phyloP scores from a whole-genome alignment of 2,329 filamentous ascomycete genomes.

The Hypoxylon sp. region DNA sequence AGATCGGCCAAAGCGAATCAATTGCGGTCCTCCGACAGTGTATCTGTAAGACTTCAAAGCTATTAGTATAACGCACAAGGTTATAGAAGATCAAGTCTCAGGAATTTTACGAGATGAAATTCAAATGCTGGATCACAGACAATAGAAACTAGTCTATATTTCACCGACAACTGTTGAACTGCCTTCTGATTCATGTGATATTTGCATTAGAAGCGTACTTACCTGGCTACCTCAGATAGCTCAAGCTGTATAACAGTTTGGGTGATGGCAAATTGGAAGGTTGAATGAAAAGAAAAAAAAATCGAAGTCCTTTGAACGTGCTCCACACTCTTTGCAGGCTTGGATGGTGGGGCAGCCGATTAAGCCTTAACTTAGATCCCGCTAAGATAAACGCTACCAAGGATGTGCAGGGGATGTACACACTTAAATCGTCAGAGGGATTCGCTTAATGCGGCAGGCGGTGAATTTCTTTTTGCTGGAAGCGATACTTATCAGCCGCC shows the following conservation, averaged over 20 bases:
- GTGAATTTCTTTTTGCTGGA: constrained; percentile 36
- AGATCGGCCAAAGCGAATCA: background rate
- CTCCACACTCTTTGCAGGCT: constrained; percentile 21
- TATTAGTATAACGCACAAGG: constrained; percentile 1
- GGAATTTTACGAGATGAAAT: background rate
- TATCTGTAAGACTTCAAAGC: constrained; percentile 10
- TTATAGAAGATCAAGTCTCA: background rate
- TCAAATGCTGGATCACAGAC: background rate
- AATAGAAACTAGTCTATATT: background rate
- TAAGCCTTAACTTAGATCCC: constrained; percentile 38
- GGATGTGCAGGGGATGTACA: constrained; percentile 7
- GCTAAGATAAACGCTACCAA: constrained; percentile 35
- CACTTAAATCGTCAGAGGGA: constrained; percentile 6
- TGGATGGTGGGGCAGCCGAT: constrained; percentile 28
- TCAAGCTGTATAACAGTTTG: constrained; percentile 3
- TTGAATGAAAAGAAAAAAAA: constrained; percentile 11
- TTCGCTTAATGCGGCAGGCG: constrained; percentile 34
- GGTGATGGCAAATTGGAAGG: constrained; percentile 9
- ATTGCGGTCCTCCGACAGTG: background rate
- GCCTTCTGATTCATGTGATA: background rate
- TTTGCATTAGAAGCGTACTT: constrained; percentile 2
- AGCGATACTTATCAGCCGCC: constrained; percentile 31
- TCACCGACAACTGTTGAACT: background rate
- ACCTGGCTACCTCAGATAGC: constrained; percentile 1
- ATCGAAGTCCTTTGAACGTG: constrained; percentile 4